Conservation (phyloP, 2,329 filamentous ascomycete genomes). For the Fusarium robinianum region DNA sequence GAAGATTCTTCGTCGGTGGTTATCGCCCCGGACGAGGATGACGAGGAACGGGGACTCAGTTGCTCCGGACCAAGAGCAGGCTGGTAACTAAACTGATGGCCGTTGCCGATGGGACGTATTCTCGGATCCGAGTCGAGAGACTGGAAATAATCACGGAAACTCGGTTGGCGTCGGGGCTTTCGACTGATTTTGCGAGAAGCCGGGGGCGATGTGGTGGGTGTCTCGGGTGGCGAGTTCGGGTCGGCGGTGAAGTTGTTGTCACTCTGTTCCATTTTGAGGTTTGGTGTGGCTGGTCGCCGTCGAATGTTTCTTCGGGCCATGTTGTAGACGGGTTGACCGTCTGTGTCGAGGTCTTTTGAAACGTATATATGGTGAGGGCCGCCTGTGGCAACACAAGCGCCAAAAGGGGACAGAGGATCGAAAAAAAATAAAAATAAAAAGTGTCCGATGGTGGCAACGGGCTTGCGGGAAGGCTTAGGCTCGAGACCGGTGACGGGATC, state of each 20-base stretch:
- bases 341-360: conserved; percentile 20
- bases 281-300: conserved; percentile 49
- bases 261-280: conserved; percentile 43
- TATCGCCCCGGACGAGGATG: conserved; percentile 42
- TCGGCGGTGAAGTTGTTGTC: conserved; percentile 39
- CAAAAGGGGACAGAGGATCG: too few species aligned
- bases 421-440: neutral
- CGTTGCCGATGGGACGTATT: conserved; percentile 49
- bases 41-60: conserved; percentile 44
- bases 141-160: conserved; percentile 40
- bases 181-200: conserved; percentile 41
- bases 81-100: conserved; percentile 50
- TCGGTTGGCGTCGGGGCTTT: conserved; percentile 40
- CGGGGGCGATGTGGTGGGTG: conserved; percentile 48
- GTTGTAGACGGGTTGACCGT: conserved; percentile 14
- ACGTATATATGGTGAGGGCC: conserved; percentile 35
- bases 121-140: conserved; percentile 44
- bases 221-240: conserved; percentile 54
- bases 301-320: conserved; percentile 43
- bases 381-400: too few species aligned
- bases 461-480: conserved; percentile 4
- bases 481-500: conserved; percentile 27
- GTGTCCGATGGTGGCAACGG: conserved; percentile 4
- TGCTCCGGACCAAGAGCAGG: conserved; percentile 42
- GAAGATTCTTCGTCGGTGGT: conserved; percentile 39